These are phyloP conservation scores for Tricholoma matsutake DNA, from an alignment of 768 basidiomycete genomes.

Conservation along the genomic window DNA sequence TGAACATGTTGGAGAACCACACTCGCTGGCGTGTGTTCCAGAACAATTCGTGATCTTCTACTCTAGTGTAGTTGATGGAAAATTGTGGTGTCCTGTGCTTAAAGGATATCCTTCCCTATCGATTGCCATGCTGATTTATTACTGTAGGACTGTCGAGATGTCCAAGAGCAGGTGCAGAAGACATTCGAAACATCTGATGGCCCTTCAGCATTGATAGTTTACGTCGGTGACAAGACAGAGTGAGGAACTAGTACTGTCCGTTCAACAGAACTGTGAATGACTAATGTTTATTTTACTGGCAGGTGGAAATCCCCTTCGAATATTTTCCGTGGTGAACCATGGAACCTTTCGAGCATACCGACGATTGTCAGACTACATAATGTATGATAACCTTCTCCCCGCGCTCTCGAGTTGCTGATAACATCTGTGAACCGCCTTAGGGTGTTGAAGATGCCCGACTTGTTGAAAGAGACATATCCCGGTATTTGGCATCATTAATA, in stretches of 20 bases:
- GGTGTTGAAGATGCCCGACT: constrained; percentile 40
- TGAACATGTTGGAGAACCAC: constrained; percentile 33
- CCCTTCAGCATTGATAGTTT: constrained; percentile 59
- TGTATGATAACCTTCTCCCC: constrained; percentile 35
- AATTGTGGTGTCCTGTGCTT: constrained; percentile 71
- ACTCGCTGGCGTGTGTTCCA: constrained; percentile 36
- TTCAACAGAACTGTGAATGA: not conserved
- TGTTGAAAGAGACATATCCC: constrained; percentile 38
- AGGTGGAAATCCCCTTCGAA: constrained; percentile 70
- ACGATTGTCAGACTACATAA: constrained; percentile 61
- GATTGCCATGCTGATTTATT: not conserved
- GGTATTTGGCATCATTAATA: constrained; percentile 3
- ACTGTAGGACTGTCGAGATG: constrained; percentile 58
- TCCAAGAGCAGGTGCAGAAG: constrained; percentile 52
- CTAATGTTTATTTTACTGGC: not conserved
- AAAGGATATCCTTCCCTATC: not conserved
- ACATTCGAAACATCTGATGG: constrained; percentile 43
- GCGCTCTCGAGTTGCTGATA: no score
- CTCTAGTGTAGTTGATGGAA: constrained; percentile 58
- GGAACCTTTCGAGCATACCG: constrained; percentile 58
- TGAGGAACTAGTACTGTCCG: constrained; percentile 33
- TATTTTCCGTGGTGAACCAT: constrained; percentile 58
- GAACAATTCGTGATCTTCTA: constrained; percentile 67
- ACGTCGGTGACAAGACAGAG: constrained; percentile 65
- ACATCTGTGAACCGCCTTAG: constrained; percentile 15